Percentiles rank a stretch among this genome's conserved stretches.
Conservation (phyloP, 768 basidiomycete species). For the Boletellus emodensis region DNA sequence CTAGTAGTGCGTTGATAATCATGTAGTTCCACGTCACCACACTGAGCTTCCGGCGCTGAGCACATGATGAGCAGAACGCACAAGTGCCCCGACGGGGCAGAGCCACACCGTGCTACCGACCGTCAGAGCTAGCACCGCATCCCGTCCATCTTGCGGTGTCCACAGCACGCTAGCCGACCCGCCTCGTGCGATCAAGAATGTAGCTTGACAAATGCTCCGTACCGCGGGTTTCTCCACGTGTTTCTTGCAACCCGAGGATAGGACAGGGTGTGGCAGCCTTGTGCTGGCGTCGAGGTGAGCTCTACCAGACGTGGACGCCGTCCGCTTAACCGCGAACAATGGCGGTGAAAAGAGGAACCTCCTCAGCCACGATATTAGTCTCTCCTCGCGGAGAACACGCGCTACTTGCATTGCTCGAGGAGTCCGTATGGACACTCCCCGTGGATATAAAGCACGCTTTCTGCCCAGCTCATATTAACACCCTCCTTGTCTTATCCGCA, state of each 20-base stretch:
- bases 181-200: slow-evolving; percentile 19
- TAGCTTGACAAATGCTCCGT: slow-evolving; percentile 2
- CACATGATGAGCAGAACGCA: too few relatives aligned
- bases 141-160: background rate
- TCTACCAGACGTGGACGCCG: slow-evolving; percentile 8
- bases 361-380: slow-evolving; percentile 11
- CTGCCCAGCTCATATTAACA: slow-evolving; percentile 21
- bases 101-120: too few relatives aligned
- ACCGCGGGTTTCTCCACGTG: slow-evolving; percentile 15
- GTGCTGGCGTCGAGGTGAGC: slow-evolving; percentile 8
- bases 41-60: too few relatives aligned
- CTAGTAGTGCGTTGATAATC: background rate
- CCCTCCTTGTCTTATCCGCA: slow-evolving; percentile 44
- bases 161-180: background rate
- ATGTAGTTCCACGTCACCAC: too few relatives aligned
- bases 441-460: slow-evolving; percentile 26
- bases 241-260: slow-evolving; percentile 5
- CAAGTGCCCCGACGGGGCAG: too few relatives aligned
- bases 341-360: slow-evolving; percentile 6
- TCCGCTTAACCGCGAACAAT: slow-evolving; percentile 10
- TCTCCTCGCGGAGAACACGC: slow-evolving; percentile 32
- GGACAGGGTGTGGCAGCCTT: slow-evolving; percentile 15
- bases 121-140: background rate
- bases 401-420: slow-evolving; percentile 23
- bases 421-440: slow-evolving; percentile 7